Base-by-base conservation (phyloP, 2,329 filamentous ascomycete genomes). In the Metarhizium humberi region DNA sequence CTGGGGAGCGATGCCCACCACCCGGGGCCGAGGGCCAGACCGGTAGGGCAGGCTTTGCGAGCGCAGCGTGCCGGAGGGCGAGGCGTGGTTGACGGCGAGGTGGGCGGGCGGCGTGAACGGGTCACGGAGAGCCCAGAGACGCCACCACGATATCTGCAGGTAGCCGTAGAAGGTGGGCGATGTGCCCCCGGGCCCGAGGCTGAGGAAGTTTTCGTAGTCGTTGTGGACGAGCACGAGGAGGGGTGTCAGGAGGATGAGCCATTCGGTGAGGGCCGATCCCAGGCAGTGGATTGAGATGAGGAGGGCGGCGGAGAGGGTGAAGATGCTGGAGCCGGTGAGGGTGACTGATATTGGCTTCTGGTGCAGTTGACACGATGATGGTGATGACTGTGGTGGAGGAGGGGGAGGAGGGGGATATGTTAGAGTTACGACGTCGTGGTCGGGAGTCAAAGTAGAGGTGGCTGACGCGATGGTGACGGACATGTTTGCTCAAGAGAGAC, bases 1-100 rank as follows among this genome's bases (percentile, higher is more conserved):
- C 64, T 95, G 90, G 0, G 90, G 90, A 1, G 89, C 90, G 56
- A 95, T 89, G 51, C 90, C 90, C 45, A 77, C 80, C 10, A 92
- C 85, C 2, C 71, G 67, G 1, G 90, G 90, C 1, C 88, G 80
- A 1, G 78, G 75, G 0, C 86, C 86, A 3, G 70, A 65, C 0
- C 90, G 84, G 55, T 76, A 76, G 1, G 86, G 83, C 0, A 94
- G 75, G 36, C 71, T 68, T 52, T 64, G 56, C 2, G 58, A 56
- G n/a, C 53, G 62, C 30, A 94, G 78, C 62, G 87, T 81, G 11
- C 88, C 87, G 1, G 66, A 64, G 14, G 77, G 68, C 0, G 84
- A 82, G 14, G 77, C 71, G 40, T 79, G 74, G 32, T 14, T 30
- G 45, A 48, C 45, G 74, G 67, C 2, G 76, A 69, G 5, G 82